Percentiles rank a stretch among this genome's conserved stretches.
These are phyloP conservation scores for Aspergillus luchuensis DNA, from an alignment of 2,329 filamentous ascomycete species.

Conservation along the genomic window DNA sequence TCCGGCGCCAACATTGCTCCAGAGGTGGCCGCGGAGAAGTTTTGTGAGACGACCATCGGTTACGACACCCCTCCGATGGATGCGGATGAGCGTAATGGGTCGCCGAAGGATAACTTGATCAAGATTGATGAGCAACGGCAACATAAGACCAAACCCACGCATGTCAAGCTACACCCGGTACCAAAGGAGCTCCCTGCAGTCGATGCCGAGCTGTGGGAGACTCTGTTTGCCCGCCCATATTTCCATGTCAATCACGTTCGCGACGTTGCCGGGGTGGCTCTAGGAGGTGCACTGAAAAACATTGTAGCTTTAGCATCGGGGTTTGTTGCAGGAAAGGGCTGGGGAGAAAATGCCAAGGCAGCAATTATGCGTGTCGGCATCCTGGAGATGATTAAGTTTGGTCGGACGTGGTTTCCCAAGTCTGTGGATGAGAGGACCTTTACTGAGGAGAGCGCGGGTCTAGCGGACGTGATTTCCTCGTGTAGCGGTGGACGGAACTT, in stretches of 20 bases:
- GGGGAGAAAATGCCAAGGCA: constrained; percentile 94
- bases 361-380: constrained; percentile 91
- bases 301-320: constrained; percentile 87
- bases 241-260: constrained; percentile 89
- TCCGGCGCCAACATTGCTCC: constrained; percentile 90
- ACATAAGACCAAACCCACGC: constrained; percentile 64
- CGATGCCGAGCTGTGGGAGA: constrained; percentile 75
- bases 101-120: constrained; percentile 44
- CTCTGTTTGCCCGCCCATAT: constrained; percentile 87
- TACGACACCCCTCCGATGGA: constrained; percentile 88
- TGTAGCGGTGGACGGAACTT: constrained; percentile 20
- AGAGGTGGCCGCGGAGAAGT: constrained; percentile 89
- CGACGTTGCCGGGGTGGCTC: constrained; percentile 52
- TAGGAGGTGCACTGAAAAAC: constrained; percentile 90
- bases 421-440: constrained; percentile 21
- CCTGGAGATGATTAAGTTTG: constrained; percentile 90
- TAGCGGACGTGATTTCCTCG: constrained; percentile 24
- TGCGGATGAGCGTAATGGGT: constrained; percentile 61
- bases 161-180: constrained; percentile 68
- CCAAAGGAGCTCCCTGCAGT: constrained; percentile 78
- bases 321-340: constrained; percentile 86
- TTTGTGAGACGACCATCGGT: constrained; percentile 90
- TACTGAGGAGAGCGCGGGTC: constrained; percentile 28
- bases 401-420: constrained; percentile 40
- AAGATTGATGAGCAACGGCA: constrained; percentile 55